Conservation (phyloP, 768 basidiomycete genomes). For the Rossbeevera mucosa region DNA sequence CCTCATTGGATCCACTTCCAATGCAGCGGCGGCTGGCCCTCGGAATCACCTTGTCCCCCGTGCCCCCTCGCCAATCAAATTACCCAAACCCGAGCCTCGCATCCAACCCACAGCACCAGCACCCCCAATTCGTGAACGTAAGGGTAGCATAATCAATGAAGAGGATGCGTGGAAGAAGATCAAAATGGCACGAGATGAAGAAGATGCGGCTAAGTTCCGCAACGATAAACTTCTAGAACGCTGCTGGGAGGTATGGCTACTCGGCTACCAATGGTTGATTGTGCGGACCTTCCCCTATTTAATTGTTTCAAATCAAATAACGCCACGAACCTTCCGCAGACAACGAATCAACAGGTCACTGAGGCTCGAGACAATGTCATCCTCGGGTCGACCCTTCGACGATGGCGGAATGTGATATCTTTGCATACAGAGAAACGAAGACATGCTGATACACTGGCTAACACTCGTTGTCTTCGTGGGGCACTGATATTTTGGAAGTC, state of each 20-base stretch:
- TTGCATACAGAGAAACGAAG: slow-evolving; percentile 37
- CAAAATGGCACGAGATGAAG: slow-evolving; percentile 63
- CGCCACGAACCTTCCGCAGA: slow-evolving; percentile 38
- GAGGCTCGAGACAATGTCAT: slow-evolving; percentile 66
- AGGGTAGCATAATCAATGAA: slow-evolving; percentile 54
- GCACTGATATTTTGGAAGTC: slow-evolving; percentile 51
- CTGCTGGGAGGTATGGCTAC: slow-evolving; percentile 74
- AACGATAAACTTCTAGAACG: slow-evolving; percentile 59
- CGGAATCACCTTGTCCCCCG: slow-evolving; percentile 14
- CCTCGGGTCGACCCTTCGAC: slow-evolving; percentile 52
- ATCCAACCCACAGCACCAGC: slow-evolving; percentile 11
- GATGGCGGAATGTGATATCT: slow-evolving; percentile 50
- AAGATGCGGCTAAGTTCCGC: slow-evolving; percentile 65
- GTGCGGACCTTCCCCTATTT: slow-evolving; percentile 42
- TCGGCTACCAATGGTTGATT: slow-evolving; percentile 65
- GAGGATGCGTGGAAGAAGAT: slow-evolving; percentile 79
- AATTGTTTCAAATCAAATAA: slow-evolving; percentile 14
- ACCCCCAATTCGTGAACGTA: slow-evolving; percentile 35
- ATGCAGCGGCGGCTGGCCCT: slow-evolving; percentile 7
- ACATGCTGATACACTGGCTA: slow-evolving; percentile 41
- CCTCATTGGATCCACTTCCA: slow-evolving; percentile 23
- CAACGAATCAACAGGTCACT: slow-evolving; percentile 63
- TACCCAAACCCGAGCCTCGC: slow-evolving; percentile 21
- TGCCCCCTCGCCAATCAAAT: slow-evolving; percentile 30
- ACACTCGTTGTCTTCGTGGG: slow-evolving; percentile 40